Evolutionary conservation across 768 basidiomycete genomes (phyloP), one percentile per base, ranked within the genome.

Genomic region (Terana coerulea): DNA sequence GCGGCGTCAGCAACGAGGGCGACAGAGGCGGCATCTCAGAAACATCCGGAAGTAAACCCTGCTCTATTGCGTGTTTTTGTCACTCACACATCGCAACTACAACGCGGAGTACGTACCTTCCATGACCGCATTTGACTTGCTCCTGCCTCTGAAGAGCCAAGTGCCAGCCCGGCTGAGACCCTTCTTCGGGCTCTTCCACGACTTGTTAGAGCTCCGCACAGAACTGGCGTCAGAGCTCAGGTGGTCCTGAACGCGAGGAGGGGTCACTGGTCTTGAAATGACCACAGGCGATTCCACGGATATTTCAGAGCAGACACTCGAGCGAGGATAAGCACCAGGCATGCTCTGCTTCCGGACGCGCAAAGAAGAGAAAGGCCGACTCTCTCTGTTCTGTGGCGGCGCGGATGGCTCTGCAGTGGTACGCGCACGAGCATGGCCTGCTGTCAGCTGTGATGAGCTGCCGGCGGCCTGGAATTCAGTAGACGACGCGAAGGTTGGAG

Each of bases 201-300:
- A 62, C 28, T 55, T 55, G 34, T 64, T 69, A 28, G 68, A 71
- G 46, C 72, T 71, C 22, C 60, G 48, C 9, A 68, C 61, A 1
- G 68, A 65, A 30, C 62, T 67, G 14, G 64, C 54, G 47, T 65
- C 66, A 1, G 53, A 64, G 30, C 54, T 52, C 41, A 58, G 58
- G 48, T 56, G 15, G 9, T 45, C 33, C 37, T 54, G 50, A 47
- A 43, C 69, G n/a, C n/a, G n/a, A 12, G 53, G 70, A 65, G 59
- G 70, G 65, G 53, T 82, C 71, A 83, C 75, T 25, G 85, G 85
- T 17, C 81, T 84, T 5, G 74, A 67, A n/a, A 83, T 75, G 19
- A 76, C 69, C 28, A 74, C 74, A 22, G 83, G 85, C 58, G 87
- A 85, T 56, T 88, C 86, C 5, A 82, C 84, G 0, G 84, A 87